phyloP scores from a whole-genome alignment of 2,329 filamentous ascomycete species.

The Colletotrichum trifolii region DNA sequence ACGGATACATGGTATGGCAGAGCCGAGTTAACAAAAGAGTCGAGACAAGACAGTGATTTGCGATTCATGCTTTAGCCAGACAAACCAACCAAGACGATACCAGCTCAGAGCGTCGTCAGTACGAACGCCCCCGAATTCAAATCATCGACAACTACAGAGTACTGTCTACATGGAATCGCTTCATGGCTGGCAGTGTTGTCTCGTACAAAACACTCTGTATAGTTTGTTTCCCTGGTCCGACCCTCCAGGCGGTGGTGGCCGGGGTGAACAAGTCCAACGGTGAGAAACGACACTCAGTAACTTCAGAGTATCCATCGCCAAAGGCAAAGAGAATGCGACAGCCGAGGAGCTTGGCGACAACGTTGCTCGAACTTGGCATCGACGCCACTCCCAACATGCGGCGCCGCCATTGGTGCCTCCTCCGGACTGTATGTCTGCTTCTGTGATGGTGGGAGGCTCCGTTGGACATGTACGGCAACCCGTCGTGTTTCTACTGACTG shows the following conservation, averaged over 20 bases:
- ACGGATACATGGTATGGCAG: too few relatives aligned
- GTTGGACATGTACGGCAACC: conserved; percentile 9
- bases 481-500: background rate
- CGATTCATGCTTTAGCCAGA: background rate
- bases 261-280: too few relatives aligned
- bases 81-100: too few relatives aligned
- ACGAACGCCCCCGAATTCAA: too few relatives aligned
- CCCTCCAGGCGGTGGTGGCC: too few relatives aligned
- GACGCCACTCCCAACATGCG: conserved; percentile 16
- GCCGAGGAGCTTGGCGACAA: conserved; percentile 30
- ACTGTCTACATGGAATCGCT: too few relatives aligned
- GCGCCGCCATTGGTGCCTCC: conserved; percentile 23
- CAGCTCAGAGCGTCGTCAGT: too few relatives aligned
- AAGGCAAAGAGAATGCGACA: conserved; percentile 19
- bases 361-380: conserved; percentile 38
- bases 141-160: too few relatives aligned
- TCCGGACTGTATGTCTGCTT: conserved; percentile 25
- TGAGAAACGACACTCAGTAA: background rate
- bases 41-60: background rate
- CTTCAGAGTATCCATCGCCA: background rate
- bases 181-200: too few relatives aligned
- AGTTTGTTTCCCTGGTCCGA: too few relatives aligned
- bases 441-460: conserved; percentile 26
- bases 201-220: too few relatives aligned
- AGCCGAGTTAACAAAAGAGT: too few relatives aligned